Evolutionary conservation across 2,329 filamentous ascomycete genomes (phyloP).

Genomic region (Fusarium hostae): DNA sequence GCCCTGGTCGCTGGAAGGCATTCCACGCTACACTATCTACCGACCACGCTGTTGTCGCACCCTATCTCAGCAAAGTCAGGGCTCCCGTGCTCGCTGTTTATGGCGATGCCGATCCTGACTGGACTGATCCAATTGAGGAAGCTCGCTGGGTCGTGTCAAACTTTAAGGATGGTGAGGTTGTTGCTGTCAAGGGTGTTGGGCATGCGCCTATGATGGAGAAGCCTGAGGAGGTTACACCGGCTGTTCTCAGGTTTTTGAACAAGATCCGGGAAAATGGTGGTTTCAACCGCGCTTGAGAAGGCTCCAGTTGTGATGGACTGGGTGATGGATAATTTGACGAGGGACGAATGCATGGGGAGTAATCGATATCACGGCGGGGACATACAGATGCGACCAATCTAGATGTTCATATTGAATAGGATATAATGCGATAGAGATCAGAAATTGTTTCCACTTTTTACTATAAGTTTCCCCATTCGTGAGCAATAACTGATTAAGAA

Average conservation of each 20-base stretch:
- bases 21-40: constrained; percentile 30
- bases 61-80: constrained; percentile 17
- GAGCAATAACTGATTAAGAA: too few species aligned
- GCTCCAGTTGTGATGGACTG: too few species aligned
- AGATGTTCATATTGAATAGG: too few species aligned
- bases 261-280: background rate
- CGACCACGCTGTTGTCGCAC: constrained; percentile 12
- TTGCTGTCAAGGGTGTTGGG: constrained; percentile 16
- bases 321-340: background rate
- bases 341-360: background rate
- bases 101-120: constrained; percentile 30
- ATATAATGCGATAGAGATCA: background rate
- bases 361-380: background rate
- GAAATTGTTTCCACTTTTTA: background rate
- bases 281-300: background rate
- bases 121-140: constrained; percentile 24
- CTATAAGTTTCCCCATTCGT: background rate
- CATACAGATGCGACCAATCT: too few species aligned
- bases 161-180: constrained; percentile 1
- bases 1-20: constrained; percentile 26
- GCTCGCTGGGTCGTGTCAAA: constrained; percentile 25
- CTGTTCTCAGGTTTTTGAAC: constrained; percentile 14
- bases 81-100: constrained; percentile 32
- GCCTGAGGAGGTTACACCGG: constrained; percentile 12
- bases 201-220: constrained; percentile 26